Conservation (phyloP, 2,329 filamentous ascomycete species). For the Dactylellina parvicollis region DNA sequence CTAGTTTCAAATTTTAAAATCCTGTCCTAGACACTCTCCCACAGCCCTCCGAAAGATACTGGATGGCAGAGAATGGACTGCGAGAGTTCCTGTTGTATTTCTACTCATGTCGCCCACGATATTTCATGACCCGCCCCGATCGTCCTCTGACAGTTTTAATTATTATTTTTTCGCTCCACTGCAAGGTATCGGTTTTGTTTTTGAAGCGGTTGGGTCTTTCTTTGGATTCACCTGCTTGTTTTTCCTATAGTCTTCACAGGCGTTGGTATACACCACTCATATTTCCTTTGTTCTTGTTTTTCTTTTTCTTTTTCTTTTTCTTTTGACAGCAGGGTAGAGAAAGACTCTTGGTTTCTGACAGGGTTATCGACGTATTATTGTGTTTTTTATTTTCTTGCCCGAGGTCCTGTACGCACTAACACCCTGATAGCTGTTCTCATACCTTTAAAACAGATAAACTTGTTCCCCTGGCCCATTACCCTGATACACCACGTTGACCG, state of each 20-base stretch:
- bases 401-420: conserved; percentile 45
- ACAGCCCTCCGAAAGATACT: neutral
- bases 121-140: conserved; percentile 14
- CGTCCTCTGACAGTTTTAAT: conserved; percentile 20
- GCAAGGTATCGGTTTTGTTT: conserved; percentile 11
- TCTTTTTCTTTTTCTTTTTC: conserved; percentile 12
- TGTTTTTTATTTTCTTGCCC: conserved; percentile 22
- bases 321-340: conserved; percentile 37
- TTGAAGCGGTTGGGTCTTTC: neutral
- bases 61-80: neutral
- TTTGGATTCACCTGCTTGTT: conserved; percentile 8
- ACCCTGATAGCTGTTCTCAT: conserved; percentile 8
- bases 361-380: conserved; percentile 40
- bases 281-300: neutral
- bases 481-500: conserved; percentile 18
- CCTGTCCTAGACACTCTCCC: neutral
- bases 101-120: conserved; percentile 31
- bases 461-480: conserved; percentile 20
- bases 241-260: conserved; percentile 18
- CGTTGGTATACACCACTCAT: conserved; percentile 27
- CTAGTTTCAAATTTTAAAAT: neutral
- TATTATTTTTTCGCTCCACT: conserved; percentile 21
- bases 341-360: conserved; percentile 16
- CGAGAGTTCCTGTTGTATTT: neutral
- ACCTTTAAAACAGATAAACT: conserved; percentile 37